Evolutionary conservation across 306 rosid species (phyloP).

Genomic region (Quercus suber): DNA sequence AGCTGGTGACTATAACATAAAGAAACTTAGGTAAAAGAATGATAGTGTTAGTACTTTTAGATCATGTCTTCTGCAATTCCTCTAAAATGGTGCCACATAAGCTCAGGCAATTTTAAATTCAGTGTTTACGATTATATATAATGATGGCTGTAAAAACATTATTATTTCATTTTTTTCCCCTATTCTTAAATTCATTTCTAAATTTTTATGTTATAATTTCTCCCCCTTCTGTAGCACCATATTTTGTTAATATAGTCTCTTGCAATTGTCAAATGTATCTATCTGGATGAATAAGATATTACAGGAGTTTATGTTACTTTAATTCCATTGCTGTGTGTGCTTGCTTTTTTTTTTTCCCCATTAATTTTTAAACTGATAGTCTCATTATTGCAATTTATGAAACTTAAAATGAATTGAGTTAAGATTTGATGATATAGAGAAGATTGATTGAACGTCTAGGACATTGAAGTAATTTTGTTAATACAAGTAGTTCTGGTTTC

Average conservation of each 20-base stretch:
- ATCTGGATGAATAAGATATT: background rate
- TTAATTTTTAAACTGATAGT: too few relatives aligned
- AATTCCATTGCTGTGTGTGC: background rate
- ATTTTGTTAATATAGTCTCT: background rate
- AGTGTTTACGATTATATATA: background rate
- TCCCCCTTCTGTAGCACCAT: background rate
- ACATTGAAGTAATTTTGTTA: too few relatives aligned
- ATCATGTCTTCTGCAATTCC: slow-evolving; percentile 7
- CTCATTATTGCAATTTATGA: too few relatives aligned
- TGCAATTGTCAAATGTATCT: background rate
- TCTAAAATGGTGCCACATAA: background rate
- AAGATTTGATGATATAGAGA: background rate
- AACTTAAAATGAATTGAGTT: background rate
- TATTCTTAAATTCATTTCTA: background rate
- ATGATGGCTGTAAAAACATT: background rate
- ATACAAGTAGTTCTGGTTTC: too few relatives aligned
- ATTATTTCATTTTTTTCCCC: background rate
- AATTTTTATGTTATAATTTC: background rate
- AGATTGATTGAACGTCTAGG: background rate
- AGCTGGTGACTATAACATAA: slow-evolving; percentile 27
- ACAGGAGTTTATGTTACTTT: background rate
- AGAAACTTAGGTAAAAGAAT: background rate
- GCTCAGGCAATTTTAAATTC: background rate
- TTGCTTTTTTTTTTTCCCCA: background rate
- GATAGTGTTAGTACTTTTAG: background rate